Conservation (phyloP, 129 eudicot genomes). For the Mikania micrantha region DNA sequence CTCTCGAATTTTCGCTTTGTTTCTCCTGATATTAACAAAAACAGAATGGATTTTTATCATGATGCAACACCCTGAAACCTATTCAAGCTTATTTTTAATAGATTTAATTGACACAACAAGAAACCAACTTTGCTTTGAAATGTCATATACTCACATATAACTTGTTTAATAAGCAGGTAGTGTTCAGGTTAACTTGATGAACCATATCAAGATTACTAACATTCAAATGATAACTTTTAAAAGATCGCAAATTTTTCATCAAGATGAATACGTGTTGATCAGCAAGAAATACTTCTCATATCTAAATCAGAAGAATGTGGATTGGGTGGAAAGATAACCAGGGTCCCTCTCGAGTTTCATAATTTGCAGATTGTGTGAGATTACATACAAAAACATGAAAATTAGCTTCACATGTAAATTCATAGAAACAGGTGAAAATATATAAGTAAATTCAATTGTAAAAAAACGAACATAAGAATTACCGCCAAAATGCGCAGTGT, state of each 20-base stretch:
- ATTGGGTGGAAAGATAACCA: no score
- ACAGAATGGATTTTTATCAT: not conserved
- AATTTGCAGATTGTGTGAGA: no score
- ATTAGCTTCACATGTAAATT: not conserved
- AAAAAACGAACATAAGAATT: not conserved
- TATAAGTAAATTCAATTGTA: not conserved
- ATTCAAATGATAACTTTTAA: not conserved
- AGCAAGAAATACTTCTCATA: no score
- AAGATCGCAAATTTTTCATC: not conserved
- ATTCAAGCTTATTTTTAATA: not conserved
- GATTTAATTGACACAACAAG: not conserved
- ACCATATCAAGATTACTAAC: not conserved
- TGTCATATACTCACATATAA: not conserved
- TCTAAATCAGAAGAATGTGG: no score
- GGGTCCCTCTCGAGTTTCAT: no score
- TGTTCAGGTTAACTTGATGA: no score
- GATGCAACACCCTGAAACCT: not conserved
- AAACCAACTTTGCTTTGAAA: not conserved
- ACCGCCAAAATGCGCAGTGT: slow-evolving; percentile 99
- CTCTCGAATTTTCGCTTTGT: slow-evolving; percentile 98
- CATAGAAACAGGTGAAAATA: not conserved
- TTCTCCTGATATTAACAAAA: slow-evolving; percentile 57
- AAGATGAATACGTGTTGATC: not conserved
- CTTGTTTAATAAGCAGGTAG: not conserved
- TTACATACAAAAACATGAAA: no score